Conservation (phyloP, 2,329 filamentous ascomycete species). For the Juglanconis sp. region DNA sequence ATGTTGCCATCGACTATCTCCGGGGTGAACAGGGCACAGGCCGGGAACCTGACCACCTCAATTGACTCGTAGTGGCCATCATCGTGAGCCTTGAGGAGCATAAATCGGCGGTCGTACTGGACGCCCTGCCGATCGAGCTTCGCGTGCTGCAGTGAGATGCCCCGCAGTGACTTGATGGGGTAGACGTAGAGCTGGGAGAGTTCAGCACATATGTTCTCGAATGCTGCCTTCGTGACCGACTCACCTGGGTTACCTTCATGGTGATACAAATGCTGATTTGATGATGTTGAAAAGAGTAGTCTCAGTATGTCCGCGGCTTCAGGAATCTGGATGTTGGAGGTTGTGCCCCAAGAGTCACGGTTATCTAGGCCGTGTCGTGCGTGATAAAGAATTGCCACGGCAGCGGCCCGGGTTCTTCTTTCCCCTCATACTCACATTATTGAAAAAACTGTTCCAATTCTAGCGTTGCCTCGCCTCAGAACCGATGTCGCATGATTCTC, state of each 20-base stretch:
- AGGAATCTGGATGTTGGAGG: background rate
- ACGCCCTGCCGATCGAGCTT: conserved; percentile 61
- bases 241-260: conserved; percentile 15
- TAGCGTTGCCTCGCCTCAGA: too few species aligned
- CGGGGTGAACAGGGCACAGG: conserved; percentile 63
- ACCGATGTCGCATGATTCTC: too few species aligned
- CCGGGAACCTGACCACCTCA: conserved; percentile 54
- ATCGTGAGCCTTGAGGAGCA: conserved; percentile 56
- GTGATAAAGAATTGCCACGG: background rate
- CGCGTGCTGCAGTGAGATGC: conserved; percentile 51
- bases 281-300: background rate
- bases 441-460: too few species aligned
- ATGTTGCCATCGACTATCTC: conserved; percentile 41
- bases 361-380: background rate
- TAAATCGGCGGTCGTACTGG: conserved; percentile 65
- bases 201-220: background rate
- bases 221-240: background rate
- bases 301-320: too few species aligned
- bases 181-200: conserved; percentile 61
- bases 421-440: too few species aligned
- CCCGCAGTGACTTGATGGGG: conserved; percentile 70
- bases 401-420: background rate
- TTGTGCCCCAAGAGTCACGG: background rate
- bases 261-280: background rate
- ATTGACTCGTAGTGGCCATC: conserved; percentile 50